Conservation (phyloP, 768 basidiomycete species). For the Suillus americanus region DNA sequence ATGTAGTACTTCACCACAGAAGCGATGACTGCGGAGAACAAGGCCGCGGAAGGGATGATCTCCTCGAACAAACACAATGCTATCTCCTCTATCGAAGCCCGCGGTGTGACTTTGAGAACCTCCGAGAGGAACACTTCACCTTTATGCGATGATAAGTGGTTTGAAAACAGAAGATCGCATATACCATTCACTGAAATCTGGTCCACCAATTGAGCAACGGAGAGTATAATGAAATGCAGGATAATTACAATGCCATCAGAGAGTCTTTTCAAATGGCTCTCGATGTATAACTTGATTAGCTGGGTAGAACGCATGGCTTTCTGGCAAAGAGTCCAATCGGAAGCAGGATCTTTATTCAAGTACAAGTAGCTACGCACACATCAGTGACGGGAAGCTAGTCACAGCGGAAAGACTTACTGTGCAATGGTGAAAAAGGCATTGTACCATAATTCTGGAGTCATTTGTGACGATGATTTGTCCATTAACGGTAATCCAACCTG, state of each 20-base stretch:
- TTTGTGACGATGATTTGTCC: constrained; percentile 41
- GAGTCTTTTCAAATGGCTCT: constrained; percentile 20
- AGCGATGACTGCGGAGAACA: constrained; percentile 56
- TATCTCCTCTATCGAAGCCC: constrained; percentile 32
- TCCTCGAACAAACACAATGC: constrained; percentile 53
- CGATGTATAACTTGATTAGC: constrained; percentile 24
- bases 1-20: constrained; percentile 64
- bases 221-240: neutral
- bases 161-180: constrained; percentile 20
- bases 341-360: constrained; percentile 29
- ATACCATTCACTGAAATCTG: constrained; percentile 21
- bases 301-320: constrained; percentile 27
- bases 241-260: constrained; percentile 20
- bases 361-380: constrained; percentile 34
- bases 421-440: constrained; percentile 50
- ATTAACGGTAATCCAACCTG: constrained; percentile 32
- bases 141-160: constrained; percentile 22
- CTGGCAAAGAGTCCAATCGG: constrained; percentile 33
- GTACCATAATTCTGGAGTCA: constrained; percentile 34
- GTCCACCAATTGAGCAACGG: neutral
- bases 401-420: constrained; percentile 20
- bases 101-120: constrained; percentile 10
- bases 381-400: neutral
- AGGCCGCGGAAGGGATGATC: constrained; percentile 51
- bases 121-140: constrained; percentile 21